A percentile compares a stretch with the other conserved stretches of the same genome.
Conservation (phyloP, 345 rosid species). For the Ceriops decandra region DNA sequence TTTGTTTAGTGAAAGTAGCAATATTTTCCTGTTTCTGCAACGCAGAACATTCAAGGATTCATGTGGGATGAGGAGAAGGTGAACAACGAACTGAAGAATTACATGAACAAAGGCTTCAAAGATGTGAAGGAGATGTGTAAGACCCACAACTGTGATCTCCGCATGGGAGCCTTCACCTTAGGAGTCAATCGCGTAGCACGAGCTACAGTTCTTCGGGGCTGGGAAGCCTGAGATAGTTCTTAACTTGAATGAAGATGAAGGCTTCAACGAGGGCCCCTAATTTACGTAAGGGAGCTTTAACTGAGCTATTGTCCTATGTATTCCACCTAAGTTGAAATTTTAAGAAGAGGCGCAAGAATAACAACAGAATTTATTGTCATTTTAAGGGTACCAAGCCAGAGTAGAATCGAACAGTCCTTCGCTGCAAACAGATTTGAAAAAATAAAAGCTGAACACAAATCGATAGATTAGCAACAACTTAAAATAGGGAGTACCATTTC, state of each 20-base stretch:
- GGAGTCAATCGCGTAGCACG: slow-evolving; percentile 92
- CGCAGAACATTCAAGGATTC: slow-evolving; percentile 95
- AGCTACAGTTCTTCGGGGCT: slow-evolving; percentile 83
- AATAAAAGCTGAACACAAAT: too few species aligned
- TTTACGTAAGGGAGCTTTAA: slow-evolving; percentile 13
- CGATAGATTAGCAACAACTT: too few species aligned
- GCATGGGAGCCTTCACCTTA: slow-evolving; percentile 97
- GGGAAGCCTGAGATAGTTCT: slow-evolving; percentile 64
- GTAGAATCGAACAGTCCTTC: too few species aligned
- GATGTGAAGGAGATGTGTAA: slow-evolving; percentile 82
- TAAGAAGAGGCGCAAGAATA: background rate
- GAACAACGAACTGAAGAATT: slow-evolving; percentile 63
- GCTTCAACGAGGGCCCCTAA: slow-evolving; percentile 1
- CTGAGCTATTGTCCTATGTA: slow-evolving; percentile 12
- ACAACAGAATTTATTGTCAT: too few species aligned
- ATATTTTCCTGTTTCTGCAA: background rate
- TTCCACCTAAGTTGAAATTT: background rate
- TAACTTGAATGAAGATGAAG: slow-evolving; percentile 23
- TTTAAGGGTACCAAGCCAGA: too few species aligned
- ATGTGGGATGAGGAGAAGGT: slow-evolving; percentile 97
- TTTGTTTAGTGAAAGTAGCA: background rate
- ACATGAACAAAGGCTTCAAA: slow-evolving; percentile 80
- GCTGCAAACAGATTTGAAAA: too few species aligned
- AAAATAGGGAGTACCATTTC: too few species aligned
- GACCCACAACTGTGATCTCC: slow-evolving; percentile 78